Evolutionary conservation across 139 green algal species (phyloP).

Genomic region (Coelastrella sp.): DNA sequence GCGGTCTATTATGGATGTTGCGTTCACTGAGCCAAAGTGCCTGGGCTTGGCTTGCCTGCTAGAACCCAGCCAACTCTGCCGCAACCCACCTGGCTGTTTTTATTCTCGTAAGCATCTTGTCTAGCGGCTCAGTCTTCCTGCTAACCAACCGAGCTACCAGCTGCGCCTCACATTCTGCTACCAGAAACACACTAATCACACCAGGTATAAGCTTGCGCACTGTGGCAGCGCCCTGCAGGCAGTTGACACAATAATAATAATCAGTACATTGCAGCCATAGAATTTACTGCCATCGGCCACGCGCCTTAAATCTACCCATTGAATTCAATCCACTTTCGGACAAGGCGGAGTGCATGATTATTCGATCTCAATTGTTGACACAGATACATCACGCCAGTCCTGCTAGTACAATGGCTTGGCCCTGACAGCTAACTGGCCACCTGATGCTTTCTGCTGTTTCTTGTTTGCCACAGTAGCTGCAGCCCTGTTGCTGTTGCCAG

Average conservation of each 20-base stretch:
- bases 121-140: constrained; percentile 90
- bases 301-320: too few relatives aligned
- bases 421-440: too few relatives aligned
- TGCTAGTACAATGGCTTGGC: neutral
- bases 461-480: too few relatives aligned
- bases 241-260: neutral
- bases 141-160: constrained; percentile 85
- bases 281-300: too few relatives aligned
- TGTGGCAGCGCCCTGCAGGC: constrained; percentile 60
- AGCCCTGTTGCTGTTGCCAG: too few relatives aligned
- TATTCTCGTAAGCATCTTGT: constrained; percentile 80
- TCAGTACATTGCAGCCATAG: too few relatives aligned
- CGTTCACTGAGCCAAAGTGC: neutral
- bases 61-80: neutral
- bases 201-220: constrained; percentile 83
- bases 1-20: neutral
- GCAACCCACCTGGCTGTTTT: constrained; percentile 73
- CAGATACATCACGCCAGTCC: neutral
- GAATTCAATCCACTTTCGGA: too few relatives aligned
- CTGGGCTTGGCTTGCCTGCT: too few relatives aligned
- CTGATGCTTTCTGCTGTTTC: too few relatives aligned
- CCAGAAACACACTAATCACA: constrained; percentile 90
- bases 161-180: constrained; percentile 82
- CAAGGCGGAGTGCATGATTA: too few relatives aligned
- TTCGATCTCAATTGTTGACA: too few relatives aligned